Base-by-base conservation (phyloP, 768 basidiomycete species). In the Russula ochroleuca region DNA sequence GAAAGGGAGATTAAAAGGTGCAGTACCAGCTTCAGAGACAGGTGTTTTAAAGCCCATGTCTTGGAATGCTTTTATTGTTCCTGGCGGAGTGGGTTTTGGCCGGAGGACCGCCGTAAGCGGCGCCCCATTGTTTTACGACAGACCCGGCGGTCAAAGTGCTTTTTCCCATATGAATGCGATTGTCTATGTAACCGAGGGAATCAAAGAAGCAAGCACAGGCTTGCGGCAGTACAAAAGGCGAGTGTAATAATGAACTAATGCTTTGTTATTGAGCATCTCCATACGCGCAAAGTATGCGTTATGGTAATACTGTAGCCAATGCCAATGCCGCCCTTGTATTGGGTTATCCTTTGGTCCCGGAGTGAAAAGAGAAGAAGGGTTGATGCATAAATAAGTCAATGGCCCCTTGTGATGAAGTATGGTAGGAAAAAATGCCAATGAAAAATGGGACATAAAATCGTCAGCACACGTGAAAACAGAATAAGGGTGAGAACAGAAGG, bases 261-360 rank as follows among this genome's bases (percentile, higher is more conserved):
- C 49, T 41, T 43, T 31, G 50, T 60, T 28, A 19, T 51, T 31
- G 23, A 11, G 14, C 25, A 48, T 56, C 28, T 51, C 23, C 23
- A 43, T 23, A 19, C 1, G 48, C 33, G 38, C 38, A 11, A 59
- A 31, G 53, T 15, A 10, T 31, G 19, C 25, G 61, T 35, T 49
- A 47, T 41, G 40, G 21, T 57, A 50, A 47, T 23, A 31, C 50
- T 19, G 51, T 17, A 15, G 50, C 51, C 37, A 45, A 47, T 23
- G 50, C 51, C 37, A 45, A 47, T 23, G 28, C 38, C 33, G 61
- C 38, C 62, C 43, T 59, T 63, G 51, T 63, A 38, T 43, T 25
- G 43, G 56, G 28, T 35, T 21, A 33, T 45, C 40, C 23, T 28
- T 40, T 31, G 15, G 40, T 40, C 45, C 53, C n/a, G 23, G 14